A percentile compares a stretch with the other conserved stretches of the same genome.
These are phyloP conservation scores for Telopea speciosissima DNA, from an alignment of 177 flowering plant genomes.

Conservation along the genomic window DNA sequence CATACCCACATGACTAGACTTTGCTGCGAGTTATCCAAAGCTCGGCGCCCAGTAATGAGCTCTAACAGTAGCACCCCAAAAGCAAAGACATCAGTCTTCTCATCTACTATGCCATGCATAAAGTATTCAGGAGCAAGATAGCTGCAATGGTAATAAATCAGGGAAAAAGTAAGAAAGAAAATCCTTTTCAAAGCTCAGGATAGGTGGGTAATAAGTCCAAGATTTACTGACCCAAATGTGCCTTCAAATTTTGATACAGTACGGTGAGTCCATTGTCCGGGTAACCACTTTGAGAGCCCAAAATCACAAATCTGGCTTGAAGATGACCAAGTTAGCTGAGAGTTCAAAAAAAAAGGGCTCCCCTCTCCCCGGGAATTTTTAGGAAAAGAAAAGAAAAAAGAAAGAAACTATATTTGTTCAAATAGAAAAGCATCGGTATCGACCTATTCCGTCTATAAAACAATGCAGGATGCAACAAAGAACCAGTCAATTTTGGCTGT, in stretches of 20 bases:
- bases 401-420: background rate
- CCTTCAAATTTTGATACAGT: slow-evolving; percentile 72
- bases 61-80: slow-evolving; percentile 84
- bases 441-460: background rate
- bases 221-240: slow-evolving; percentile 74
- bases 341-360: too few relatives aligned
- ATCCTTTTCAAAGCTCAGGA: background rate
- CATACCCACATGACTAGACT: slow-evolving; percentile 97
- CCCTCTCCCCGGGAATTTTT: too few relatives aligned
- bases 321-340: background rate
- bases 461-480: background rate
- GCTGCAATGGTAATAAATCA: slow-evolving; percentile 34
- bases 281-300: slow-evolving; percentile 96
- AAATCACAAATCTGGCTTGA: slow-evolving; percentile 78
- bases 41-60: slow-evolving; percentile 78
- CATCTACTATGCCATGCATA: slow-evolving; percentile 92
- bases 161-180: background rate
- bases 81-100: slow-evolving; percentile 90
- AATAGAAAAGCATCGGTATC: background rate
- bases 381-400: too few relatives aligned
- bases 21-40: slow-evolving; percentile 60
- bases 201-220: background rate
- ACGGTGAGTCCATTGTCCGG: slow-evolving; percentile 85
- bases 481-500: background rate
- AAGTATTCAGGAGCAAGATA: slow-evolving; percentile 95